Conservation (phyloP, 768 basidiomycete species). For the Pisolithus microcarpus region DNA sequence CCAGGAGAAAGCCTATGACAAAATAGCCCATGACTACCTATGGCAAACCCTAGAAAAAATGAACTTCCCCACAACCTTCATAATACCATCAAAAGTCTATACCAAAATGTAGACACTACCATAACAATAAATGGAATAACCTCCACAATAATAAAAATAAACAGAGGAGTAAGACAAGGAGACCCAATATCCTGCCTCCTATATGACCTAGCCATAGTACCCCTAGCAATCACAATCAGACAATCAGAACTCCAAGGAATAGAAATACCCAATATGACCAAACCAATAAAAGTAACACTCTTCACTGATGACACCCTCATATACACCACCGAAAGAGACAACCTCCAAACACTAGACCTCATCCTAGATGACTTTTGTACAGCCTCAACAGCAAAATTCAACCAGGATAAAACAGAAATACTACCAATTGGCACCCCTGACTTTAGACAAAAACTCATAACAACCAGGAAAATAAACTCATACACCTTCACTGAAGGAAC, state of each 20-base stretch:
- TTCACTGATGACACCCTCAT: slow-evolving; percentile 25
- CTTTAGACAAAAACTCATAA: too few relatives aligned
- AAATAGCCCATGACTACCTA: slow-evolving; percentile 28
- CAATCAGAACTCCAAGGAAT: slow-evolving; percentile 9
- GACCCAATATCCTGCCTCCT: slow-evolving; percentile 11
- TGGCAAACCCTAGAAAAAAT: slow-evolving; percentile 17
- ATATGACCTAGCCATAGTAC: slow-evolving; percentile 3
- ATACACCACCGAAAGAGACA: slow-evolving; percentile 10
- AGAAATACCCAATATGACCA: slow-evolving; percentile 7
- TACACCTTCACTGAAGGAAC: too few relatives aligned
- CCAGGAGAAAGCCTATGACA: slow-evolving; percentile 37
- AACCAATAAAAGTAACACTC: slow-evolving; percentile 11
- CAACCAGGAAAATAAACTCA: too few relatives aligned
- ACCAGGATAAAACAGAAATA: slow-evolving; percentile 17
- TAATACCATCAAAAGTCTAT: slow-evolving; percentile 11
- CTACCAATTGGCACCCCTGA: slow-evolving; percentile 18
- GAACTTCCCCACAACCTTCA: slow-evolving; percentile 22
- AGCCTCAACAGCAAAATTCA: slow-evolving; percentile 11
- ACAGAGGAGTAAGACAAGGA: slow-evolving; percentile 29
- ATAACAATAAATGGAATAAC: slow-evolving; percentile 28
- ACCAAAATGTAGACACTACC: slow-evolving; percentile 15
- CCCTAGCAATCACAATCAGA: slow-evolving; percentile 16
- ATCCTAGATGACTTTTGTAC: slow-evolving; percentile 33
- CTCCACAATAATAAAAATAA: not conserved
- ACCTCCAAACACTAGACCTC: slow-evolving; percentile 11